Evolutionary conservation across 805 yeast species (phyloP), one percentile per base, ranked within the genome.

Genomic region (Metschnikowia shivogae): DNA sequence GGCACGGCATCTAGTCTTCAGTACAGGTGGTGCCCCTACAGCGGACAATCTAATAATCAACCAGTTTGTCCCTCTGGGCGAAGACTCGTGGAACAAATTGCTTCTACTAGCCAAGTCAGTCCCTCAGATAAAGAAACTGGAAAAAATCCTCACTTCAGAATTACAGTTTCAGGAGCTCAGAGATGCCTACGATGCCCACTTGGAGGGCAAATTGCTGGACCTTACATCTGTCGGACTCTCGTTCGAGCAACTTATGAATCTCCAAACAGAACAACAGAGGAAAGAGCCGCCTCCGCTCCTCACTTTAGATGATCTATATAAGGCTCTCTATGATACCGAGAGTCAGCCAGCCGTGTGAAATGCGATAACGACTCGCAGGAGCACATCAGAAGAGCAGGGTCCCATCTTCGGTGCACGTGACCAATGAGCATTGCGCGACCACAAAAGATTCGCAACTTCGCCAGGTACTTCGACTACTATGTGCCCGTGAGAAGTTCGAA

Each of bases 31-130:
- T 13, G 22, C 22, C 5, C 32, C 50, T 10, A 10, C 35, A n/a
- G 30, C 33, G 9, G 47, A 43, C 3, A 41, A 42, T 6, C 36
- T 45, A 6, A 14, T 33, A 3, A 30, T 56, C 6, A 54, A 62
- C 26, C 54, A 70, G 27, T 49, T 61, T 17, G 67, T 81, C 2
- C 82, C 84, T 0, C 45, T 47, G 6, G 80, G 77, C 0, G 65
- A 73, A 64, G 89, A 83, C 49, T 62, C 81, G 3, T 66, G 74
- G 68, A 68, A 68, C 17, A 74, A 79, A 52, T 80, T 83, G 24
- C 54, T 63, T 30, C 54, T 72, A 34, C 56, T 62, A 19, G 56
- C 66, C 14, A 56, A 59, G 37, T 48, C 71, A 43, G 43, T 62
- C 22, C 50, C 58, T 42, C 42, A 27, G 49, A 50, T 42, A 30